phyloP scores from a whole-genome alignment of 805 yeast species.

The Starmerella tilneyi region DNA sequence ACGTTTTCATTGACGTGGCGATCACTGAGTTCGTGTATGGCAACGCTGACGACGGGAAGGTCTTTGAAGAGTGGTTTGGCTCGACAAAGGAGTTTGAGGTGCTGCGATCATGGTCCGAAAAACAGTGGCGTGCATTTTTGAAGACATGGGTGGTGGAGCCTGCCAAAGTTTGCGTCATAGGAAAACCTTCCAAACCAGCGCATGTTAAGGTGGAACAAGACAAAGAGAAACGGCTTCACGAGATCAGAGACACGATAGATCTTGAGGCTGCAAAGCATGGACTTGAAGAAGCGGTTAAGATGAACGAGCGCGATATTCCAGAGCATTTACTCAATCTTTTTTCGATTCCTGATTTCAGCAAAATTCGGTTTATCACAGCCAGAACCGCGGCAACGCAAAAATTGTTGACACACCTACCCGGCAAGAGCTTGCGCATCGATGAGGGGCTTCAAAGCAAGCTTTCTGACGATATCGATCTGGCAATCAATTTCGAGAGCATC shows the following conservation, averaged over 20 bases:
- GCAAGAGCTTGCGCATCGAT: slow-evolving; percentile 5
- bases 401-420: slow-evolving; percentile 8
- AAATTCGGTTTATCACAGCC: slow-evolving; percentile 62
- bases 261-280: slow-evolving; percentile 41
- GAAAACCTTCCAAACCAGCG: slow-evolving; percentile 56
- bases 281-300: slow-evolving; percentile 51
- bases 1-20: slow-evolving; percentile 52
- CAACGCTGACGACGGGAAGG: slow-evolving; percentile 40
- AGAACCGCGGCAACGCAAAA: slow-evolving; percentile 50
- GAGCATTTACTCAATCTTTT: slow-evolving; percentile 50
- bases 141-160: slow-evolving; percentile 47
- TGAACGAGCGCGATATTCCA: slow-evolving; percentile 73
- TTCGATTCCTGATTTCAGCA: slow-evolving; percentile 62
- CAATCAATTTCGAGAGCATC: slow-evolving; percentile 67
- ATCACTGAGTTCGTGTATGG: slow-evolving; percentile 78
- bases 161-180: slow-evolving; percentile 55
- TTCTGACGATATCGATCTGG: slow-evolving; percentile 36
- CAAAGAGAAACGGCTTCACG: slow-evolving; percentile 40
- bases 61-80: slow-evolving; percentile 46
- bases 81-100: slow-evolving; percentile 50
- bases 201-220: slow-evolving; percentile 45
- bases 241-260: slow-evolving; percentile 46
- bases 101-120: slow-evolving; percentile 49
- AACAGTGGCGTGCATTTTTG: slow-evolving; percentile 57
- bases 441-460: slow-evolving; percentile 23